Base-by-base conservation (phyloP, 169 alveolate species). In the Plasmodium yoelii region DNA sequence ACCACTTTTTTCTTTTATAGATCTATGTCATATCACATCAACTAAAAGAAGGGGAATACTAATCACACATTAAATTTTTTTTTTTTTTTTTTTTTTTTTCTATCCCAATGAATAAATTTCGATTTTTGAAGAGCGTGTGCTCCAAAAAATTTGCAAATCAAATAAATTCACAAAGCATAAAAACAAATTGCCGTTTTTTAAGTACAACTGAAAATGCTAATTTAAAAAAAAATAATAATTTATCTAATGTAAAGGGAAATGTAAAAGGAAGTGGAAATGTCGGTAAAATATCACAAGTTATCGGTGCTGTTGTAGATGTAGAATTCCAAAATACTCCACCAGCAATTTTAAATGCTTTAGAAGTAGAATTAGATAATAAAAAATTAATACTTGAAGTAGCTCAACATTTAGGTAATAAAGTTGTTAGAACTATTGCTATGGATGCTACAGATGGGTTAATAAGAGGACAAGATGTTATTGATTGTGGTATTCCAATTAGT, bases 301-400 rank as follows among this genome's bases (percentile, higher is more conserved):
- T 98, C 80, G 99, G 99, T 28, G 99, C 99, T 72, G 99, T 98
- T 80, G 99, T 98, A 60, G 99, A 98, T 87, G 99, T 98, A 22
- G 95, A 97, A 64, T 98, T 98, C 92, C 99, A 97, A 19, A 98
- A 97, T 39, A 95, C 95, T 8, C 95, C 98, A 28, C 99, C 99
- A 8, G 98, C 98, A 10, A 96, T 98, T 64, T 92, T 97, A 90
- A 98, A 98, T 87, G 98, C 99, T 47, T 91, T 98, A 42, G 98
- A 97, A 97, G 98, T 98, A 49, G 94, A 95, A 87, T 97, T 95
- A 65, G 95, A 94, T 24, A 92, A 92, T 49, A 93, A 95, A 49
- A 90, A 97, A 47, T 88, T 98, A 49, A 97, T 97, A 69, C 96
- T 97, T 46, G 99, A 98, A 92, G 99, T 98, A 9, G 99, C 99